Evolutionary conservation across 1,284 basidiomycete genomes (phyloP).

Genomic region (Hemileia vastatrix): DNA sequence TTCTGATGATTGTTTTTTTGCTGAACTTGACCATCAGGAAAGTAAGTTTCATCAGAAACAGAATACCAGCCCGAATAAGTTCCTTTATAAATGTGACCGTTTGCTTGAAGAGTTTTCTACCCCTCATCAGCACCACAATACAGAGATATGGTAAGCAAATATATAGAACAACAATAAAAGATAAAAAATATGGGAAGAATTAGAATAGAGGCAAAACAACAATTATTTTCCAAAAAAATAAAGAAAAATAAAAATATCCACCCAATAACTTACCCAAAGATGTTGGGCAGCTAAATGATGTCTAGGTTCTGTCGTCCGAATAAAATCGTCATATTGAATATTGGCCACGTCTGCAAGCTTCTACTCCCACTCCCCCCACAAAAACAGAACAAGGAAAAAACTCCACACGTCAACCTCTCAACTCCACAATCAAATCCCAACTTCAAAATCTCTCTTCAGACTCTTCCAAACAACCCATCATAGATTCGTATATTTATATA

Average conservation of each 20-base stretch:
- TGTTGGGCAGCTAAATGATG: slow-evolving; percentile 36
- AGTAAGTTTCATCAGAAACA: slow-evolving; percentile 44
- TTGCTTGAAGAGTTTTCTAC: slow-evolving; percentile 25
- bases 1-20: slow-evolving; percentile 24
- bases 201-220: too few species aligned
- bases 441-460: too few species aligned
- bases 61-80: slow-evolving; percentile 43
- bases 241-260: too few species aligned
- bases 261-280: slow-evolving; percentile 39
- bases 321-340: slow-evolving; percentile 35
- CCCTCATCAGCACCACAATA: background rate
- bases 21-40: slow-evolving; percentile 34
- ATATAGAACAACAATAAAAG: too few species aligned
- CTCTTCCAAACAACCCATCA: too few species aligned
- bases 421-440: background rate
- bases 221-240: too few species aligned
- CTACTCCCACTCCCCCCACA: slow-evolving; percentile 12
- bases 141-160: background rate
- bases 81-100: slow-evolving; percentile 39
- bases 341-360: slow-evolving; percentile 35
- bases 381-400: background rate
- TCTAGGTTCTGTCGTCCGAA: slow-evolving; percentile 40
- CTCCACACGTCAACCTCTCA: background rate
- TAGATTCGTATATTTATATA: too few species aligned
- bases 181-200: too few species aligned